These are phyloP conservation scores for Flaveria bidentis DNA, from an alignment of 129 eudicot genomes.

Conservation along the genomic window DNA sequence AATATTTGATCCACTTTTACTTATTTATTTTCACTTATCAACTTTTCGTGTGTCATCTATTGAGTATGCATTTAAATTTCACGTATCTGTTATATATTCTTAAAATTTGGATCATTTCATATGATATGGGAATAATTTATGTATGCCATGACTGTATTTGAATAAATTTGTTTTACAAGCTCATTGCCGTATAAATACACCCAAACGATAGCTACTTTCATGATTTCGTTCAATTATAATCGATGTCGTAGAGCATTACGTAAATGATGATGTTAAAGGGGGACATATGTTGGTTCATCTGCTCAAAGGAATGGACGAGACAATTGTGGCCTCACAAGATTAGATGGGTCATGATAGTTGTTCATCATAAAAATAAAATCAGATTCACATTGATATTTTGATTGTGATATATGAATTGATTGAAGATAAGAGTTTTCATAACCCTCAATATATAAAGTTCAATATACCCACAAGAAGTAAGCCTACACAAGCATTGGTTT, in stretches of 20 bases:
- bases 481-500: conserved; percentile 41
- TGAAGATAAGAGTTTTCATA: conserved; percentile 40
- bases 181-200: too few species aligned
- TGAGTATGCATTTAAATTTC: neutral
- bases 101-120: neutral
- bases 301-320: conserved; percentile 50
- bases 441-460: conserved; percentile 33
- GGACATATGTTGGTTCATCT: conserved; percentile 59
- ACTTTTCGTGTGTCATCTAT: too few species aligned
- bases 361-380: conserved; percentile 45
- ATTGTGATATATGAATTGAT: conserved; percentile 40
- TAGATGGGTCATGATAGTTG: conserved; percentile 53
- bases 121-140: neutral
- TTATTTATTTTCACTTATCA: too few species aligned
- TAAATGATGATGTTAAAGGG: conserved; percentile 29
- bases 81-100: neutral
- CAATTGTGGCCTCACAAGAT: conserved; percentile 49
- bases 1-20: too few species aligned
- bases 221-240: neutral
- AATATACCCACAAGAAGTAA: conserved; percentile 38
- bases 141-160: neutral
- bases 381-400: conserved; percentile 30
- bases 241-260: neutral
- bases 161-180: neutral
- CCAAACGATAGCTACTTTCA: too few species aligned